These are phyloP conservation scores for Ophiorrhiza pumila DNA, from an alignment of 257 asterid species.

Conservation along the genomic window DNA sequence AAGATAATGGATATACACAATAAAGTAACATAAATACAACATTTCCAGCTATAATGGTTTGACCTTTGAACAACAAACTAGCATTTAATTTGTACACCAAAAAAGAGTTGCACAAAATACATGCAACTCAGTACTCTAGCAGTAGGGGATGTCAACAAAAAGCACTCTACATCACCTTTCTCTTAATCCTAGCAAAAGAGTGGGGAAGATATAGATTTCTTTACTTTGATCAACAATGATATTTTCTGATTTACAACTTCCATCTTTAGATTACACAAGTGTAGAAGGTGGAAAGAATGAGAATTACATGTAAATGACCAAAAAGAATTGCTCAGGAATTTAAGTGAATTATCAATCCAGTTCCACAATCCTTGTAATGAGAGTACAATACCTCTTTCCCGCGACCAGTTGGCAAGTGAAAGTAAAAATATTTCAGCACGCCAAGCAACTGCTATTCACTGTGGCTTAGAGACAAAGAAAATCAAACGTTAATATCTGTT, in stretches of 20 bases:
- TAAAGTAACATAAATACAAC: too few species aligned
- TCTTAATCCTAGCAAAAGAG: neutral
- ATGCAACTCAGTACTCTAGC: neutral
- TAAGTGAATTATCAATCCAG: neutral
- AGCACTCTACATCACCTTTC: neutral
- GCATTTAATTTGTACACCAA: neutral
- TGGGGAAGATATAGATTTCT: neutral
- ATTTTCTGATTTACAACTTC: conserved; percentile 1
- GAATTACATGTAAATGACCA: neutral
- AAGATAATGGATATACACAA: neutral
- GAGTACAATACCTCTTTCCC: conserved; percentile 8
- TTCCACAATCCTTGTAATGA: neutral
- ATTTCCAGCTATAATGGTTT: neutral
- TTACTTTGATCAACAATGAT: neutral
- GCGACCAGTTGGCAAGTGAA: conserved; percentile 5
- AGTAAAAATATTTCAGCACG: conserved; percentile 1
- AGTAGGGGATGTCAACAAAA: neutral
- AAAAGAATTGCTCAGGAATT: conserved; percentile 13
- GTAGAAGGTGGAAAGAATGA: neutral
- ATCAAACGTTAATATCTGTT: conserved; percentile 70
- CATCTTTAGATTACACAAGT: neutral
- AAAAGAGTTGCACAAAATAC: neutral
- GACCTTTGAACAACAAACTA: neutral
- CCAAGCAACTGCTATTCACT: neutral
- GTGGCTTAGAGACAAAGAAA: conserved; percentile 7